These are phyloP conservation scores for Termitomyces sp. DNA, from an alignment of 768 basidiomycete species.

Conservation along the genomic window DNA sequence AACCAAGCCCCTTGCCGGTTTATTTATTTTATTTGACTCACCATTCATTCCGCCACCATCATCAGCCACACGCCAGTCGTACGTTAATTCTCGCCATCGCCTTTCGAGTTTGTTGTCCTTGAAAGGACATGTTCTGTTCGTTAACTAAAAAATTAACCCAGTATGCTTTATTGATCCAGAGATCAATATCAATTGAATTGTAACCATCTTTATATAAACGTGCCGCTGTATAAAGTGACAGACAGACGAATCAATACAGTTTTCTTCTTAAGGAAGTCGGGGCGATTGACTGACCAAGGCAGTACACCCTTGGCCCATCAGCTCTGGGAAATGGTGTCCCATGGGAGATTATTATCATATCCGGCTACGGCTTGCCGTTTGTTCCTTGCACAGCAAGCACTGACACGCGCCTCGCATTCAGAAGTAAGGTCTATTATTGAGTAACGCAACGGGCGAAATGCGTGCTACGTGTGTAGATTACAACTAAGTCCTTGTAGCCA, in stretches of 20 bases:
- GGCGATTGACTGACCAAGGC: too few species aligned
- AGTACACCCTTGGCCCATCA: background rate
- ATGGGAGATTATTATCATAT: background rate
- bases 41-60: conserved; percentile 1
- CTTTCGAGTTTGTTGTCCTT: background rate
- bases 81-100: background rate
- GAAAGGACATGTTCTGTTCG: background rate
- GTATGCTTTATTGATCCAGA: background rate
- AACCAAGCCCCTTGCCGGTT: background rate
- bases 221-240: background rate
- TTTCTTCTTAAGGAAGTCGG: background rate
- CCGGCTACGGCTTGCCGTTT: too few species aligned
- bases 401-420: too few species aligned
- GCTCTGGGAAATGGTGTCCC: too few species aligned
- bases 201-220: background rate
- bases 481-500: conserved; percentile 43
- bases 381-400: too few species aligned
- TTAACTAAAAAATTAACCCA: background rate
- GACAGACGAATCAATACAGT: background rate
- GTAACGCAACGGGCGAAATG: too few species aligned
- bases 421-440: too few species aligned
- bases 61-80: background rate
- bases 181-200: background rate
- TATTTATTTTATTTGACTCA: conserved; percentile 8
- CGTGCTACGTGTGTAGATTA: too few species aligned